These are phyloP conservation scores for Fusarium mundagurra DNA, from an alignment of 2,329 filamentous ascomycete species.

Conservation along the genomic window DNA sequence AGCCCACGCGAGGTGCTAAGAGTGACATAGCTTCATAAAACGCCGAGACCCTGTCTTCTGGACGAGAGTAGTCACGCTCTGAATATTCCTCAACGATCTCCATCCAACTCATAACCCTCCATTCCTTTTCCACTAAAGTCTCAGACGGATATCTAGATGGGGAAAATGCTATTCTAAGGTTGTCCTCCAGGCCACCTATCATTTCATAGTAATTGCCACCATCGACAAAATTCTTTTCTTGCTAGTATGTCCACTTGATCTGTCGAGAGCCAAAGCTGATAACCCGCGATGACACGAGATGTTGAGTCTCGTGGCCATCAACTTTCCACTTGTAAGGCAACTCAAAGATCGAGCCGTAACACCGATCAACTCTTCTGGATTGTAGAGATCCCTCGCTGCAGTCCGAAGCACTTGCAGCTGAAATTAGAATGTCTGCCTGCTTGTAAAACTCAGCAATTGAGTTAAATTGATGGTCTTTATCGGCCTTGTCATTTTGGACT, in stretches of 20 bases:
- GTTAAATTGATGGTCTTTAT: not conserved
- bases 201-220: fast-evolving
- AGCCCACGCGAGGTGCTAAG: not conserved
- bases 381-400: not conserved
- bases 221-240: not conserved
- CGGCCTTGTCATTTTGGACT: not conserved
- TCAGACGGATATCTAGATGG: not conserved
- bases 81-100: not conserved
- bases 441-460: not conserved
- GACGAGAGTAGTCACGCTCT: not conserved
- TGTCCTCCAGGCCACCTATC: fast-evolving
- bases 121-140: fast-evolving
- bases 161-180: not conserved
- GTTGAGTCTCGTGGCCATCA: not conserved
- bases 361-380: not conserved
- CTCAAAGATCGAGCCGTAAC: not conserved
- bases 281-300: not conserved
- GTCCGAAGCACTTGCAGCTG: not conserved
- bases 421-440: not conserved
- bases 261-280: not conserved
- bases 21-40: not conserved
- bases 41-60: not conserved
- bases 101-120: not conserved
- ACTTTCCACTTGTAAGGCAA: not conserved
- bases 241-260: not conserved